A percentile compares a stretch with the other conserved stretches of the same genome.
Evolutionary conservation across 352 stramenopile genomes (phyloP).

Genomic region (Phytophthora foliorum): DNA sequence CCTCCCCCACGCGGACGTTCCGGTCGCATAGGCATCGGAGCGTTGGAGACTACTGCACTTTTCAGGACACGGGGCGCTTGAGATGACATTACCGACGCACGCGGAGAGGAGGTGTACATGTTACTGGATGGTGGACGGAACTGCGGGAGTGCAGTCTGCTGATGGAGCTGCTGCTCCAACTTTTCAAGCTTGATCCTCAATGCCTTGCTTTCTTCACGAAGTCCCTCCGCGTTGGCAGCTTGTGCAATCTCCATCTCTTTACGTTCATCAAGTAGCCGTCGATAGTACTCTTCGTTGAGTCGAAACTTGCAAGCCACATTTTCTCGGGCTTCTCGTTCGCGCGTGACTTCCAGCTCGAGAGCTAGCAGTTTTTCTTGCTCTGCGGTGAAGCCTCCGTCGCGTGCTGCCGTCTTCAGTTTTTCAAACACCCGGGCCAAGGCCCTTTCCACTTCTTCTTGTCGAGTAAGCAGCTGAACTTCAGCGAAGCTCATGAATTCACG

Average conservation of each 20-base stretch:
- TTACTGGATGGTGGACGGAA: constrained; percentile 23
- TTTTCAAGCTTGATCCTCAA: constrained; percentile 51
- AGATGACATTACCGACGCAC: constrained; percentile 11
- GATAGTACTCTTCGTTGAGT: constrained; percentile 58
- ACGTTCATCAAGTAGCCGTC: constrained; percentile 57
- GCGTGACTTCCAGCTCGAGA: constrained; percentile 52
- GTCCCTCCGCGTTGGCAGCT: constrained; percentile 36
- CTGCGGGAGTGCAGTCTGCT: constrained; percentile 15
- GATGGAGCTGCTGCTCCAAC: constrained; percentile 45
- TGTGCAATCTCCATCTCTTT: constrained; percentile 65
- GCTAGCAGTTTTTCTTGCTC: constrained; percentile 50
- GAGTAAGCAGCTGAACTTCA: constrained; percentile 44
- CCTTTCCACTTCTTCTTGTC: constrained; percentile 35
- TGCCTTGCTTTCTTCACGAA: constrained; percentile 50
- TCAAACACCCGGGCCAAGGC: constrained; percentile 37
- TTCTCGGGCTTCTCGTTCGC: constrained; percentile 41
- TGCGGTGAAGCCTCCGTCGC: constrained; percentile 42
- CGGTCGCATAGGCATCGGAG: constrained; percentile 61
- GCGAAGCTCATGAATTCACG: constrained; percentile 67
- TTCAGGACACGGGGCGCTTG: constrained; percentile 30
- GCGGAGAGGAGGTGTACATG: constrained; percentile 15
- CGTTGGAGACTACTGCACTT: constrained; percentile 25
- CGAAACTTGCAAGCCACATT: constrained; percentile 46
- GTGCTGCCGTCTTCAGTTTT: constrained; percentile 37
- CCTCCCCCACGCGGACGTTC: constrained; percentile 60